Base-by-base conservation (phyloP, 805 yeast species). In the Schizosaccharomyces japonicus region DNA sequence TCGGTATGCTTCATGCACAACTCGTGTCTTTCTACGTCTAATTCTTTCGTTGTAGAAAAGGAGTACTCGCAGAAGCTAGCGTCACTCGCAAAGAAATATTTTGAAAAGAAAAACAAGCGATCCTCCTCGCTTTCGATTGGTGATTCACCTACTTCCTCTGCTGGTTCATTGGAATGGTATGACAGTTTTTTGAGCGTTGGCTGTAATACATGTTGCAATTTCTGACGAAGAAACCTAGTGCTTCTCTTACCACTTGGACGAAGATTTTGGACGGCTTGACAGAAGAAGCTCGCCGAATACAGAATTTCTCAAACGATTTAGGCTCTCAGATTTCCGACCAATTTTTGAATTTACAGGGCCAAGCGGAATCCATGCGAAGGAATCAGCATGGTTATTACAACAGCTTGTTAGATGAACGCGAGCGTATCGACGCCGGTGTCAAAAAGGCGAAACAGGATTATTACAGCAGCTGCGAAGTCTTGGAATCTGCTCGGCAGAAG, bases 181-280 rank as follows among this genome's bases (percentile, higher is more conserved):
- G 19, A 7, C 5, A n/a, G 7, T 10, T 33, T 10, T 33, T 5
- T 50, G 30, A 23, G 25, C 26, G 19, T 27, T 31, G 5, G 13
- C 10, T 39, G 10, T 10, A 25, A 17, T 45, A n/a, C 10, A 36
- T 8, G 26, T 36, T 36, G 13, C 11, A 19, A 21, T n/a, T 5
- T 23, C 28, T 25, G 17, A 19, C 33, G 10, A 28, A 1, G 34
- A 11, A 30, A 3, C 23, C 17, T 21, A 71, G 80, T 52, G 94
- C 95, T 0, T 68, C 80, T 13, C 63, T 85, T 52, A 93, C 81
- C 10, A 73, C 93, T 1, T 87, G 98, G 98, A 82, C 73, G 42
- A 93, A 83, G 52, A 72, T 85, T 5, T 68, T 87, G 50, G 69
- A 79, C 2, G 90, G 82, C 57, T 81, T 94, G 1, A 95, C 85